Evolutionary conservation across 2,329 filamentous ascomycete genomes (phyloP).

Genomic region (Ophiostoma tasmaniense): DNA sequence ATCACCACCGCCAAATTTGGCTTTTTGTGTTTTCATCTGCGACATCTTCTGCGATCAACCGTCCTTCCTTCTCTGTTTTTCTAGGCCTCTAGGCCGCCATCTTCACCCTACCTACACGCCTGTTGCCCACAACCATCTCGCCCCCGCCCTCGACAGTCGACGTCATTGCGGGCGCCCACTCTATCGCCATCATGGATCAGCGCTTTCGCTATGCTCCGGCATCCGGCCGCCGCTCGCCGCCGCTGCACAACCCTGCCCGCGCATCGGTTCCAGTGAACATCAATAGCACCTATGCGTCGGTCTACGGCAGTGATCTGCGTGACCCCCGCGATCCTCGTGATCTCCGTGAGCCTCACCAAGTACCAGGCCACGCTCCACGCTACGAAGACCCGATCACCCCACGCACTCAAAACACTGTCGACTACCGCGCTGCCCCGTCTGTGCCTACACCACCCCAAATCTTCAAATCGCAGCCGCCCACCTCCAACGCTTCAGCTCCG

Average conservation of each 20-base stretch:
- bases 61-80: not conserved
- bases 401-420: conserved; percentile 13
- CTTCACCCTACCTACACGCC: not conserved
- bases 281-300: conserved; percentile 33
- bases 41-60: not conserved
- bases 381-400: conserved; percentile 19
- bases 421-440: conserved; percentile 17
- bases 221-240: conserved; percentile 35
- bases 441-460: conserved; percentile 21
- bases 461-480: conserved; percentile 12
- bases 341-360: not conserved
- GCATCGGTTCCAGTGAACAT: conserved; percentile 43
- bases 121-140: not conserved
- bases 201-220: conserved; percentile 20
- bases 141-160: conserved; percentile 4
- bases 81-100: not conserved
- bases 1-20: not conserved
- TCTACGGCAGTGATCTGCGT: conserved; percentile 37
- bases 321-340: conserved; percentile 31
- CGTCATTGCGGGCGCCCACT: conserved; percentile 10
- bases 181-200: conserved; percentile 18
- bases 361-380: not conserved
- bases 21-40: not conserved
- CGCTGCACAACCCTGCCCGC: conserved; percentile 38
- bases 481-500: conserved; percentile 1